These are phyloP conservation scores for Aquilaria yunnanensis DNA, from an alignment of 345 rosid genomes.

Conservation along the genomic window DNA sequence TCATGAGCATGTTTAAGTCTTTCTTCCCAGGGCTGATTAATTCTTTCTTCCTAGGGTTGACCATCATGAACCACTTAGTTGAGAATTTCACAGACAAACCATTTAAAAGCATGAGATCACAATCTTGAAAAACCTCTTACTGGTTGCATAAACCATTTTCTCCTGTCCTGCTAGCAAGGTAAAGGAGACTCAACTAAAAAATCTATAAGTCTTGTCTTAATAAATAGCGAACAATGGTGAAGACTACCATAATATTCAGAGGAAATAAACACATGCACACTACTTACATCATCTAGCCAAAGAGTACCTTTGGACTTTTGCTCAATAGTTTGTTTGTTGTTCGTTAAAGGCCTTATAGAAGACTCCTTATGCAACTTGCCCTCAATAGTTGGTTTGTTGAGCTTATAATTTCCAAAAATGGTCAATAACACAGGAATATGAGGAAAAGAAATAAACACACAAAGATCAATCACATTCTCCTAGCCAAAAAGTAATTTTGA, in stretches of 20 bases:
- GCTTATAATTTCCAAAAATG: too few relatives aligned
- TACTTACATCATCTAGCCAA: conserved; percentile 63
- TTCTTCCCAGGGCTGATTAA: conserved; percentile 41
- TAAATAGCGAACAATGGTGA: too few relatives aligned
- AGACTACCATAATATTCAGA: not conserved
- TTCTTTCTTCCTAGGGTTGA: conserved; percentile 74
- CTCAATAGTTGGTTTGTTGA: too few relatives aligned
- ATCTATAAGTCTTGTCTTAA: too few relatives aligned
- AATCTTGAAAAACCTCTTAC: conserved; percentile 45
- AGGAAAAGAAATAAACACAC: too few relatives aligned
- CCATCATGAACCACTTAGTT: too few relatives aligned
- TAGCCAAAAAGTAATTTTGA: too few relatives aligned
- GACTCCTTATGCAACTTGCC: conserved; percentile 23
- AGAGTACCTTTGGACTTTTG: conserved; percentile 27
- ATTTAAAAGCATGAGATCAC: not conserved
- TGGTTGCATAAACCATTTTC: conserved; percentile 64
- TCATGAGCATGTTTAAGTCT: conserved; percentile 44
- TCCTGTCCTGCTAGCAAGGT: conserved; percentile 52
- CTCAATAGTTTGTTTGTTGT: conserved; percentile 17
- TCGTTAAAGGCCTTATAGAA: conserved; percentile 11
- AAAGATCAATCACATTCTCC: too few relatives aligned
- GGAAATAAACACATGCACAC: not conserved
- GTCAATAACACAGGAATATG: too few relatives aligned
- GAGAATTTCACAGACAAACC: too few relatives aligned
- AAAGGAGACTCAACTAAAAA: not conserved